These are phyloP conservation scores for Parathielavia appendiculata DNA, from an alignment of 495 filamentous ascomycete genomes.

Conservation along the genomic window DNA sequence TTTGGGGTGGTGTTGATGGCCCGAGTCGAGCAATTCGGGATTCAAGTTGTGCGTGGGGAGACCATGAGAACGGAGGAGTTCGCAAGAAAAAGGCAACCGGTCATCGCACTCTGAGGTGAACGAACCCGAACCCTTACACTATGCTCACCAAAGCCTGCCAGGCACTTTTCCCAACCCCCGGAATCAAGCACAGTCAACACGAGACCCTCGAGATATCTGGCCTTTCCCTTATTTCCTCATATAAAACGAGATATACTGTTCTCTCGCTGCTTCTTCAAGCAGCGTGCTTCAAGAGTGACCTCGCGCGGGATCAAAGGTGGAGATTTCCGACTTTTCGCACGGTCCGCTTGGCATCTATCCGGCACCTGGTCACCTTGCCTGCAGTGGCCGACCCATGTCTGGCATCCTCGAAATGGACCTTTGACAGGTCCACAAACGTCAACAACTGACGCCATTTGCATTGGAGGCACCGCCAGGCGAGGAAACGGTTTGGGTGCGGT, in stretches of 20 bases:
- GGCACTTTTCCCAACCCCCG: too few species aligned
- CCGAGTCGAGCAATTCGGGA: constrained; percentile 28
- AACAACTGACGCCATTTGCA: not conserved
- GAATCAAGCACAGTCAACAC: too few species aligned
- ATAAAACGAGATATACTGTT: constrained; percentile 1
- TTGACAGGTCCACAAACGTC: not conserved
- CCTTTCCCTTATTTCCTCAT: not conserved
- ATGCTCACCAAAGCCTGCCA: not conserved
- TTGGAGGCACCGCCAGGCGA: not conserved
- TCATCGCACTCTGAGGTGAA: constrained; percentile 32
- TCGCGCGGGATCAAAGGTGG: not conserved
- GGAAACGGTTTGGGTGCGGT: not conserved
- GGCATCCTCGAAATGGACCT: constrained; percentile 5
- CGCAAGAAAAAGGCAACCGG: constrained; percentile 33
- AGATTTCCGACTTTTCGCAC: constrained; percentile 12
- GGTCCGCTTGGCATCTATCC: constrained; percentile 16
- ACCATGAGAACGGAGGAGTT: constrained; percentile 31
- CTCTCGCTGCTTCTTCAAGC: constrained; percentile 2
- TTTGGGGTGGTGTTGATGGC: constrained; percentile 27
- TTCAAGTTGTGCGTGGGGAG: constrained; percentile 29
- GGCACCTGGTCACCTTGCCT: constrained; percentile 13
- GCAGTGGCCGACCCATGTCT: constrained; percentile 8
- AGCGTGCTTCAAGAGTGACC: constrained; percentile 4
- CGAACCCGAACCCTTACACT: constrained; percentile 20
- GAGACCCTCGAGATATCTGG: not conserved